Conservation (phyloP, 352 stramenopile species). For the Phytopythium litorale region DNA sequence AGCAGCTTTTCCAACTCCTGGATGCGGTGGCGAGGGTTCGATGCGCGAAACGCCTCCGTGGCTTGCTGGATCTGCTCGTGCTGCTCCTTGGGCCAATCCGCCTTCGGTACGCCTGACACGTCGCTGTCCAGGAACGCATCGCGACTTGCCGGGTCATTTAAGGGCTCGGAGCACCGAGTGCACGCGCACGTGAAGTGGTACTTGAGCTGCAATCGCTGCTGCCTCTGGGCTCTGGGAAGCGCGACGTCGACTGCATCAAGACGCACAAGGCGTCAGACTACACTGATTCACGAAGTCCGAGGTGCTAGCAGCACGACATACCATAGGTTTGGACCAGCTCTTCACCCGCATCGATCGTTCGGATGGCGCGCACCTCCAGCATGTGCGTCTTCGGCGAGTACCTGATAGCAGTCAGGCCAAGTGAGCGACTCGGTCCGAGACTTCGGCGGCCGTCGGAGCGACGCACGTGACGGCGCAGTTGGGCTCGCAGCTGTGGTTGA, state of each 20-base stretch:
- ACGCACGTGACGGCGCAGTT: slow-evolving; percentile 70
- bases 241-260: slow-evolving; percentile 48
- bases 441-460: too few species aligned
- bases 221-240: slow-evolving; percentile 38
- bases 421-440: background rate
- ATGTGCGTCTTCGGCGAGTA: slow-evolving; percentile 41
- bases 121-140: slow-evolving; percentile 51
- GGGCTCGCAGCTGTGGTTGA: slow-evolving; percentile 72
- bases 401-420: slow-evolving; percentile 7
- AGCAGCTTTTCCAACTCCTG: slow-evolving; percentile 20
- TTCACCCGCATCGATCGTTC: slow-evolving; percentile 34
- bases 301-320: slow-evolving; percentile 8
- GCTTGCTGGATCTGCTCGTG: slow-evolving; percentile 21
- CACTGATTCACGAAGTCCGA: too few species aligned
- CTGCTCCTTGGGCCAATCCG: slow-evolving; percentile 29
- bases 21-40: slow-evolving; percentile 15
- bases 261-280: too few species aligned
- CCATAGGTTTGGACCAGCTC: slow-evolving; percentile 70
- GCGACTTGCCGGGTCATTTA: slow-evolving; percentile 20
- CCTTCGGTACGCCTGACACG: slow-evolving; percentile 31
- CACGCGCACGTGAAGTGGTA: slow-evolving; percentile 70
- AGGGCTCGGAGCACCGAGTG: slow-evolving; percentile 29
- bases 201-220: slow-evolving; percentile 37
- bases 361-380: slow-evolving; percentile 55
- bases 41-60: slow-evolving; percentile 15